Base-by-base conservation (phyloP, 176 grass and related monocot species). In the Phyllostachys edulis region DNA sequence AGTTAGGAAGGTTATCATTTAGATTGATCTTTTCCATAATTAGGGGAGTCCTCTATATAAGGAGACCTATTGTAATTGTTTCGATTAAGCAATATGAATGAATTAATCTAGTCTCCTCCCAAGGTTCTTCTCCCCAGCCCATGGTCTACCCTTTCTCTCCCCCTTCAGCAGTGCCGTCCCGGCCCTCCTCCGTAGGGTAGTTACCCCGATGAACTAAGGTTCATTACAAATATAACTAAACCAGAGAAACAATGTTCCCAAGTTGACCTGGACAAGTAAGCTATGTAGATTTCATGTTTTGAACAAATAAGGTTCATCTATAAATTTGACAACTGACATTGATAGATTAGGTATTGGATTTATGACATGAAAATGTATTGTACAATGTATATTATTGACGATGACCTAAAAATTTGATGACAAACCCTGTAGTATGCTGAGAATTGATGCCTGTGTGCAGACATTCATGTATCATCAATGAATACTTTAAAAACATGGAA, bases 271-370 rank as follows among this genome's bases (percentile, higher is more conserved):
- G 44, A 70, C 38, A 63, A 5, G 62, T 63, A 57, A 45, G 36
- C 38, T 44, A 83, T 44, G 34, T 37, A 54, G 45, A 55, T 73
- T 55, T 73, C 67, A 73, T 5, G 42, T 59, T 80, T 54, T 66
- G 37, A 44, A 60, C 9, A 80, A 37, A n/a, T 80, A 51, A 66
- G 26, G 23, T 15, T 1, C 62, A 80, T 23, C 24, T 2, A 26
- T 37, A 75, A 51, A 37, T 66, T 79, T 66, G 3, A 65, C 38
- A 67, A 7, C 4, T 46, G 26, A 18, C 26, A 65, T 65, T 21
- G 26, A 20, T 79, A 49, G 44, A 45, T 29, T 34, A 50, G 41
- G 9, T 51, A 37, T 51, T 66, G 62, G 11, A 63, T 5, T 67
- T n/a, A 51, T 15, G 27, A 20, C 57, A 37, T 50, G 57, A 67